phyloP scores from a whole-genome alignment of 1,284 basidiomycete genomes.

The Amylostereum areolatum region DNA sequence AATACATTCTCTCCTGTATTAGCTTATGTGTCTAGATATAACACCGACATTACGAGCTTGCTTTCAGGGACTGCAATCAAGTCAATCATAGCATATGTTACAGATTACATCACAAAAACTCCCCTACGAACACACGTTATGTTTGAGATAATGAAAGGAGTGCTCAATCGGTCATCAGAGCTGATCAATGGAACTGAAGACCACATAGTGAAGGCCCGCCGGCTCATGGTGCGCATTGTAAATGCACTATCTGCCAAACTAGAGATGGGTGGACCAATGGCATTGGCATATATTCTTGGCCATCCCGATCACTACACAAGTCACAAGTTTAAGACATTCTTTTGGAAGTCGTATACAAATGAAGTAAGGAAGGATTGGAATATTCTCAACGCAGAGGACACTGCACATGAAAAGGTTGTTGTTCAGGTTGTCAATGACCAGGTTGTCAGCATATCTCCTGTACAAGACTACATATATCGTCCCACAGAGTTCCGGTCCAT shows the following conservation, averaged over 20 bases:
- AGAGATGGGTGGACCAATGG: slow-evolving; percentile 28
- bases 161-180: slow-evolving; percentile 19
- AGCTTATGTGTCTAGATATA: slow-evolving; percentile 28
- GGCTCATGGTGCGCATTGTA: not conserved
- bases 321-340: slow-evolving; percentile 20
- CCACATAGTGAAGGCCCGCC: not conserved
- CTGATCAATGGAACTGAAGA: slow-evolving; percentile 10
- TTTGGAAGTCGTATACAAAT: slow-evolving; percentile 20
- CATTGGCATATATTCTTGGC: slow-evolving; percentile 20
- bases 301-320: slow-evolving; percentile 28
- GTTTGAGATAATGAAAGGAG: slow-evolving; percentile 25
- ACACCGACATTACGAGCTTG: slow-evolving; percentile 30
- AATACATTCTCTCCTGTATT: slow-evolving; percentile 25
- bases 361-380: slow-evolving; percentile 7
- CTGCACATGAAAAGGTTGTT: not conserved
- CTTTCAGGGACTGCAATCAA: slow-evolving; percentile 31
- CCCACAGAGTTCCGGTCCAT: not conserved
- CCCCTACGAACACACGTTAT: slow-evolving; percentile 27
- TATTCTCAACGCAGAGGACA: not conserved
- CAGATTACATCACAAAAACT: slow-evolving; percentile 34
- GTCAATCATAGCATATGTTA: slow-evolving; percentile 29
- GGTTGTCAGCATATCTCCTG: not conserved
- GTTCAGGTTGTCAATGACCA: not conserved
- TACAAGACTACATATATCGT: not conserved
- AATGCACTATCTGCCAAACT: slow-evolving; percentile 16